phyloP scores from a whole-genome alignment of 768 basidiomycete genomes.

The Dioszegia aurantiaca region DNA sequence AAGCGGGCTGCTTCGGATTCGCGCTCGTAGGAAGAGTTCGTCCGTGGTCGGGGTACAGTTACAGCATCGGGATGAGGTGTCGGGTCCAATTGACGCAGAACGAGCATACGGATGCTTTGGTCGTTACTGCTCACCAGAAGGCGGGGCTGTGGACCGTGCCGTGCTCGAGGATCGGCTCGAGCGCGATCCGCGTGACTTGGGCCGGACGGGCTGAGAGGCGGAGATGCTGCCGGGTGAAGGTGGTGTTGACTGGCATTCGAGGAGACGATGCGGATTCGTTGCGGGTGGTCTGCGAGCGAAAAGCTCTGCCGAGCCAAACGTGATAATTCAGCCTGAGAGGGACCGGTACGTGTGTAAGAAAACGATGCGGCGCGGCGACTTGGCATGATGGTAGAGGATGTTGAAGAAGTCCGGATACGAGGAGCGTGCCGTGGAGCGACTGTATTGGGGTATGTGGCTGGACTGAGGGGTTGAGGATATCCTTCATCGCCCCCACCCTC shows the following conservation, averaged over 20 bases:
- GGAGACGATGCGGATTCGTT: constrained; percentile 26
- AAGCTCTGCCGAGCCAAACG: constrained; percentile 20
- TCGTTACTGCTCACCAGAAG: constrained; percentile 86
- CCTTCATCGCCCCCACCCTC: constrained; percentile 10
- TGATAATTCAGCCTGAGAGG: background rate
- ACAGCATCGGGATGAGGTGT: background rate
- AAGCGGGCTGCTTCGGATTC: constrained; percentile 1
- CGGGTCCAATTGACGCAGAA: constrained; percentile 54
- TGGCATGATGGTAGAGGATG: background rate
- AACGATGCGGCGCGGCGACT: constrained; percentile 13
- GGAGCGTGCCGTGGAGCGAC: constrained; percentile 43
- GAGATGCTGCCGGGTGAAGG: background rate
- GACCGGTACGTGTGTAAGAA: constrained; percentile 1
- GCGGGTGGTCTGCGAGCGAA: constrained; percentile 9
- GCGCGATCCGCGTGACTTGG: too few species aligned
- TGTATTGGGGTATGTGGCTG: constrained; percentile 47
- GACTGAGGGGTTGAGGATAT: constrained; percentile 21
- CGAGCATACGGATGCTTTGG: constrained; percentile 73
- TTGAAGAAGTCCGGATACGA: constrained; percentile 27
- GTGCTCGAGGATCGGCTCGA: background rate
- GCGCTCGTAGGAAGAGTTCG: constrained; percentile 4
- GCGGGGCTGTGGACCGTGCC: constrained; percentile 60
- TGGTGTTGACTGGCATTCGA: background rate
- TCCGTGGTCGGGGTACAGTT: background rate
- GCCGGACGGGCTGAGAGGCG: background rate